These are phyloP conservation scores for Cryptosporidium muris DNA, from an alignment of 169 alveolate species.

Conservation along the genomic window DNA sequence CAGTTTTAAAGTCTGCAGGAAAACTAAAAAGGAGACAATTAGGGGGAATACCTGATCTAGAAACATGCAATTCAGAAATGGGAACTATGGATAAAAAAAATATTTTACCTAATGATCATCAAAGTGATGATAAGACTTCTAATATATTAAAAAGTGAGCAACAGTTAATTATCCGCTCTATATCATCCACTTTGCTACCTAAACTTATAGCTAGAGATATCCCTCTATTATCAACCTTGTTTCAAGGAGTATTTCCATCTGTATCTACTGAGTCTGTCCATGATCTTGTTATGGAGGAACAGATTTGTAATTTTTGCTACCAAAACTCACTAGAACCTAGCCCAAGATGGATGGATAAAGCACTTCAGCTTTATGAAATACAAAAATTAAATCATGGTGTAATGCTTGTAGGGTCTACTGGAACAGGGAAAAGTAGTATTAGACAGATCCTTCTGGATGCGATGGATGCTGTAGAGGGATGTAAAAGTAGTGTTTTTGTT, in stretches of 20 bases:
- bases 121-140: not conserved
- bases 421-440: conserved; percentile 92
- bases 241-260: conserved; percentile 97
- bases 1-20: conserved; percentile 93
- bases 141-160: conserved; percentile 83
- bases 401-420: conserved; percentile 97
- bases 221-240: conserved; percentile 86
- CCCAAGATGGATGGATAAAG: conserved; percentile 88
- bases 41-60: conserved; percentile 79
- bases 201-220: conserved; percentile 95
- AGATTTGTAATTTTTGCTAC: conserved; percentile 84
- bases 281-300: conserved; percentile 87
- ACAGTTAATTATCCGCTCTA: conserved; percentile 89
- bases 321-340: conserved; percentile 85
- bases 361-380: conserved; percentile 90
- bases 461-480: conserved; percentile 86
- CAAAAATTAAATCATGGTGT: conserved; percentile 95
- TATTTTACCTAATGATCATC: conserved; percentile 19
- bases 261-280: conserved; percentile 87
- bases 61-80: conserved; percentile 4
- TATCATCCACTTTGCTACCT: conserved; percentile 95
- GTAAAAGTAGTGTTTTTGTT: conserved; percentile 91
- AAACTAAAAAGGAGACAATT: conserved; percentile 73
- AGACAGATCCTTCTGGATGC: conserved; percentile 90
- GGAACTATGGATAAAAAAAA: not conserved